These are phyloP conservation scores for Pichia gijzeniarum DNA, from an alignment of 805 yeast species.

Conservation along the genomic window DNA sequence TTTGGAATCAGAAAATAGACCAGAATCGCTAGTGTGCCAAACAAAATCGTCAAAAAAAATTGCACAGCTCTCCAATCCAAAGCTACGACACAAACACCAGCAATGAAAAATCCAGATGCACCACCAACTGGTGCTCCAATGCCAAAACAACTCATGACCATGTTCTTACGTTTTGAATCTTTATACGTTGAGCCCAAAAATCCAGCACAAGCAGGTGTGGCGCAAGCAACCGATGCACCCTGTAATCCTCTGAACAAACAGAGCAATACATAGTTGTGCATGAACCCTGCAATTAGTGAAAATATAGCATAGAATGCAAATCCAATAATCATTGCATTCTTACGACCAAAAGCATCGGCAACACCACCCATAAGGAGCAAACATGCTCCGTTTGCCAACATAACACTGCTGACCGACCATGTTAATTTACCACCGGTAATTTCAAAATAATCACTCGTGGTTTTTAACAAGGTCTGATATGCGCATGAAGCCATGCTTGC, in stretches of 20 bases:
- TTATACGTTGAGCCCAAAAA: constrained; percentile 36
- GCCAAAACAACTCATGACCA: constrained; percentile 37
- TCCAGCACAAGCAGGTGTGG: constrained; percentile 44
- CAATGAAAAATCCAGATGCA: constrained; percentile 36
- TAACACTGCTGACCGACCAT: constrained; percentile 38
- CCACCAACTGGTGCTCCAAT: constrained; percentile 46
- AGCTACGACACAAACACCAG: constrained; percentile 37
- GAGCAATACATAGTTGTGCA: constrained; percentile 32
- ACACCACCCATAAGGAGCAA: constrained; percentile 39
- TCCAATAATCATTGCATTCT: constrained; percentile 32
- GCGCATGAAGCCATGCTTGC: constrained; percentile 33
- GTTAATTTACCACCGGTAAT: constrained; percentile 37
- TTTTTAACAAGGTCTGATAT: constrained; percentile 32
- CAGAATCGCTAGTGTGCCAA: constrained; percentile 20
- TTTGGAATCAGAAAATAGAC: constrained; percentile 31
- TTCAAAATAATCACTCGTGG: constrained; percentile 31
- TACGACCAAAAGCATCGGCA: constrained; percentile 45
- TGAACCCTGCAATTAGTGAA: constrained; percentile 33
- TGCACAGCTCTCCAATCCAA: constrained; percentile 39
- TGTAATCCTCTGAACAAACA: constrained; percentile 39
- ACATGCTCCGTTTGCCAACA: constrained; percentile 38
- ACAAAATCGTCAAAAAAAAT: constrained; percentile 36
- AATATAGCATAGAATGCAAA: constrained; percentile 29
- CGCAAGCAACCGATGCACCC: constrained; percentile 39
- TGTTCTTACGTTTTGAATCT: constrained; percentile 35